Base-by-base conservation (phyloP, 306 rosid genomes). In the Rosa chinensis region DNA sequence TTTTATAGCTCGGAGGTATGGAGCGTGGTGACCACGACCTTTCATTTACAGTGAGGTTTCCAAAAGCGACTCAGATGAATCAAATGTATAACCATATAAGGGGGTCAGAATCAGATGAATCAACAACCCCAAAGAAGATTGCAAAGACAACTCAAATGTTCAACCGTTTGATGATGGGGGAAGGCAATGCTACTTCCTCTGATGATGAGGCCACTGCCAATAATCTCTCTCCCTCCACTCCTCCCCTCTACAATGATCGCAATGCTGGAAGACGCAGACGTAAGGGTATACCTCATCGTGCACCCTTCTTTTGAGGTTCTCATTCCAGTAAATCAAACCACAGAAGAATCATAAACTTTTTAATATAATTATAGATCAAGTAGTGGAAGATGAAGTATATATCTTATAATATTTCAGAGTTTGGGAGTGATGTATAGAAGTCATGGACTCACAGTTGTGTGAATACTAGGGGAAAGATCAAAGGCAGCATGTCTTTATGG, bases 221-320 rank as follows among this genome's bases (percentile, higher is more conserved):
- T 35, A 81, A 47, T 53, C 80, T 84, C 49, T 82, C 86, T 68
- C 90, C 88, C 0, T 77, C 79, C 48, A 84, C 90, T 17, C 86
- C 90, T 8, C 86, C 86, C 16, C 78, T 82, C 42, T 82, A 73
- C 81, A 84, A 84, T 76, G 88, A 82, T 82, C 79, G 21, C 75
- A 87, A 84, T 82, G 86, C 88, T 63, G 76, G 84, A 58, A 84
- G 90, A 70, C 77, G 83, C 66, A 84, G 90, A 58, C 82, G 88
- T 73, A 84, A 84, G 81, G 90, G 90, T 68, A 79, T 82, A 35
- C 90, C 90, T 73, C 88, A 82, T 39, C 84, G 90, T 10, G 90
- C 90, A 28, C 90, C 88, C 37, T 78, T 86, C 77, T 83, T 70
- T 81, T 68, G 21, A 56, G 21, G 48, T 45, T 73, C 45, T n/a